A percentile compares a stretch with the other conserved stretches of the same genome.
phyloP scores from a whole-genome alignment of 352 stramenopile genomes.

The Phytophthora cryptogea region DNA sequence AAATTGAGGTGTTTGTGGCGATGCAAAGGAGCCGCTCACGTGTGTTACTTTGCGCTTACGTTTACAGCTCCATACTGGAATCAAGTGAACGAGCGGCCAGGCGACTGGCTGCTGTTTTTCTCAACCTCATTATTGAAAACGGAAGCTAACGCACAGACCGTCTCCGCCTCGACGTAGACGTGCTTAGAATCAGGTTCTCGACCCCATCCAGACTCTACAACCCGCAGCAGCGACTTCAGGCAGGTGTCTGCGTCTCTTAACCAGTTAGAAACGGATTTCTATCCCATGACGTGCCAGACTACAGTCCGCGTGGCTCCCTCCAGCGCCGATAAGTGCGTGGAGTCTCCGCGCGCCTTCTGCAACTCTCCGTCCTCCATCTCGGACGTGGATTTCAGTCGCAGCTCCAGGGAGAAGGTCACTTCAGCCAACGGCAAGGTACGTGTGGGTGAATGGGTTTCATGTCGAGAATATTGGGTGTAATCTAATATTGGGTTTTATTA shows the following conservation, averaged over 20 bases:
- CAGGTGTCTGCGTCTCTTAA: conserved; percentile 27
- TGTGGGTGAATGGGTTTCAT: conserved; percentile 10
- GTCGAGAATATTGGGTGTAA: not conserved
- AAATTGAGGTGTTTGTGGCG: not conserved
- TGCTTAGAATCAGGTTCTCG: not conserved
- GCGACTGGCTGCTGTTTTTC: conserved; percentile 10
- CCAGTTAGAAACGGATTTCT: conserved; percentile 2
- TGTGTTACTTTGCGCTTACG: not conserved
- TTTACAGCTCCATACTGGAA: not conserved
- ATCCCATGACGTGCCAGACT: conserved; percentile 29
- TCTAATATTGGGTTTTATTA: conserved; percentile 11
- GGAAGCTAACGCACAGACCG: not conserved
- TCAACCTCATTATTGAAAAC: conserved; percentile 32
- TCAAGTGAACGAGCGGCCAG: not conserved
- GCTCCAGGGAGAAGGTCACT: conserved; percentile 3
- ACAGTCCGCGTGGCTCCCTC: conserved; percentile 8
- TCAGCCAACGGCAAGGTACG: conserved; percentile 41
- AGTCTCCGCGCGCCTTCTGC: conserved; percentile 45
- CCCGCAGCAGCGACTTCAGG: conserved; percentile 3
- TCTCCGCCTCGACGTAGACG: not conserved
- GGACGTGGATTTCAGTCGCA: conserved; percentile 48
- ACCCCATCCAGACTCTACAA: not conserved
- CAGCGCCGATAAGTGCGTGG: conserved; percentile 36
- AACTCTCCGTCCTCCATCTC: conserved; percentile 71
- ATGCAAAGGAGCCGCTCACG: conserved; percentile 4